Evolutionary conservation across 306 rosid species (phyloP).

Genomic region (Gastrolobium villosum): DNA sequence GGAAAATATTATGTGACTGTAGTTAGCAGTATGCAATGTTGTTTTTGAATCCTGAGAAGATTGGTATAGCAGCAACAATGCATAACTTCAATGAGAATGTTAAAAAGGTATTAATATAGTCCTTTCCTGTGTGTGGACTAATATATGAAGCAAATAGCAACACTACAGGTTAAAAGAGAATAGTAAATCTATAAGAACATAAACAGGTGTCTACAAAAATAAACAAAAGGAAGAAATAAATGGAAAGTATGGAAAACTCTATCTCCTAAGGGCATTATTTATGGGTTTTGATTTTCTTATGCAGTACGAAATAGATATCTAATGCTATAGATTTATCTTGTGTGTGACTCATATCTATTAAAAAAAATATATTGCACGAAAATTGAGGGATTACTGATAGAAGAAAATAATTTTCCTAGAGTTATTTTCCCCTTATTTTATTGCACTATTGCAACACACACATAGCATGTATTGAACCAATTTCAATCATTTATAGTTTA

Average conservation of each 20-base stretch:
- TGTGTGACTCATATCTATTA: too few species aligned
- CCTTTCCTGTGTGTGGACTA: neutral
- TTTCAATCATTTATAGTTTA: neutral
- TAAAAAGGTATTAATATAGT: neutral
- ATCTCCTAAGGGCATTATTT: too few species aligned
- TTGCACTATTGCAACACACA: neutral
- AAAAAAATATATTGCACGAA: too few species aligned
- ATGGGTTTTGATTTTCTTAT: too few species aligned
- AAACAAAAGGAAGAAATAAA: neutral
- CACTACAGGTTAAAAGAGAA: neutral
- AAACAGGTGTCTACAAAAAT: neutral
- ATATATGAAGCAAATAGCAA: conserved; percentile 5
- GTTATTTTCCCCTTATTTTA: neutral
- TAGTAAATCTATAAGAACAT: neutral
- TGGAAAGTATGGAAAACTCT: neutral
- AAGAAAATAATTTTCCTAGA: too few species aligned
- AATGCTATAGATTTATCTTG: too few species aligned
- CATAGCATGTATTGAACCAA: neutral
- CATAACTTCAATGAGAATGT: conserved; percentile 4
- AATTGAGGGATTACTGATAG: too few species aligned
- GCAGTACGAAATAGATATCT: too few species aligned
- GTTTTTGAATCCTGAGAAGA: neutral
- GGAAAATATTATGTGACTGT: conserved; percentile 20
- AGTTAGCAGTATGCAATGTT: neutral
- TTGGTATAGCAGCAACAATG: neutral